These are phyloP conservation scores for Calocera cornea DNA, from an alignment of 768 basidiomycete species.

Conservation along the genomic window DNA sequence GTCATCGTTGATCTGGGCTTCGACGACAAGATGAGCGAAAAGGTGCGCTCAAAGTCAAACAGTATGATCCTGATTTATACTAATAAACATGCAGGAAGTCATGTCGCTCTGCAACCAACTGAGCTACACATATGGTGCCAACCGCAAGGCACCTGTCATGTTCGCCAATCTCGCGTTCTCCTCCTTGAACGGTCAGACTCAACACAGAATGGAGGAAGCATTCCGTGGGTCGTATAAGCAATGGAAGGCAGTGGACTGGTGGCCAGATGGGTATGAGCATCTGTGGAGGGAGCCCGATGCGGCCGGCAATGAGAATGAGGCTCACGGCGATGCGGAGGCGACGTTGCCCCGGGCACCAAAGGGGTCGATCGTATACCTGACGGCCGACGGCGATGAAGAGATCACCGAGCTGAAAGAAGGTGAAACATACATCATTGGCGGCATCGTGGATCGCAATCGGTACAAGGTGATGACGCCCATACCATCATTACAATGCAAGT, in stretches of 20 bases:
- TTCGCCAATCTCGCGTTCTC: slow-evolving; percentile 67
- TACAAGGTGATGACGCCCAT: slow-evolving; percentile 54
- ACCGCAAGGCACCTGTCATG: slow-evolving; percentile 55
- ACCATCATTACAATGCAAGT: not conserved
- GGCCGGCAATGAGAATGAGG: slow-evolving; percentile 14
- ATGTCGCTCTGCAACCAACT: slow-evolving; percentile 79
- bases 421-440: slow-evolving; percentile 89
- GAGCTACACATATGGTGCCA: slow-evolving; percentile 80
- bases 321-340: not conserved
- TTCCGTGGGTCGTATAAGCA: slow-evolving; percentile 56
- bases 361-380: slow-evolving; percentile 70
- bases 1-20: slow-evolving; percentile 65
- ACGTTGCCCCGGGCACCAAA: slow-evolving; percentile 20
- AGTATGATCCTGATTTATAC: not conserved
- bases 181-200: slow-evolving; percentile 60
- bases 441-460: slow-evolving; percentile 89
- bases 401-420: slow-evolving; percentile 66
- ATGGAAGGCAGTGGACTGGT: slow-evolving; percentile 78
- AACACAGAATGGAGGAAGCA: slow-evolving; percentile 47
- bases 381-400: slow-evolving; percentile 84
- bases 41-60: slow-evolving; percentile 51
- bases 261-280: slow-evolving; percentile 55
- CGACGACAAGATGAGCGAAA: slow-evolving; percentile 32
- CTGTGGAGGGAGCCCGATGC: slow-evolving; percentile 36
- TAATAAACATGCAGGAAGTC: slow-evolving; percentile 51